phyloP scores from a whole-genome alignment of 257 asterid species.

The Nicotiana otophora region DNA sequence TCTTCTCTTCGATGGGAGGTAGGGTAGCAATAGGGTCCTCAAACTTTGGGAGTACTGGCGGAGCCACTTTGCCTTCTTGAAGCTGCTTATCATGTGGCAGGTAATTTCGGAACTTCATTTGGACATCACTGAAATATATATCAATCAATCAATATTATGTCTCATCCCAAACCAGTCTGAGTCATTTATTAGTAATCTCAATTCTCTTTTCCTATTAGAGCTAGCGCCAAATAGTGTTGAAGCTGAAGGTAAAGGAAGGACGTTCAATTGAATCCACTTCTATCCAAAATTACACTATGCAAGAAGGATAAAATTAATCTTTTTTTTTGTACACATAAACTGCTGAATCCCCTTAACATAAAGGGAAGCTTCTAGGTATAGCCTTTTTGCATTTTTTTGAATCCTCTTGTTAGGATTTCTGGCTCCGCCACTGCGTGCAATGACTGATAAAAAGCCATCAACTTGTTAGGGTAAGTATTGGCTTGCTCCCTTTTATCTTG shows the following conservation, averaged over 20 bases:
- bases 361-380: too few species aligned
- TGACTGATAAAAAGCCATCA: background rate
- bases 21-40: slow-evolving; percentile 70
- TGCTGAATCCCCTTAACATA: too few species aligned
- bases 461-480: background rate
- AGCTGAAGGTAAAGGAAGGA: too few species aligned
- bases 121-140: slow-evolving; percentile 43
- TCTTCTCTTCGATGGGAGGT: slow-evolving; percentile 63
- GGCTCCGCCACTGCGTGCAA: background rate
- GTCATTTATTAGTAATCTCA: background rate
- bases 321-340: too few species aligned
- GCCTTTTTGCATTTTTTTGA: too few species aligned
- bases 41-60: slow-evolving; percentile 80
- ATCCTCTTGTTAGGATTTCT: too few species aligned
- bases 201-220: background rate
- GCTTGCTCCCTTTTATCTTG: background rate
- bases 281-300: too few species aligned
- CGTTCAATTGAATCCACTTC: too few species aligned
- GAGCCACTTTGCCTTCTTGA: slow-evolving; percentile 88
- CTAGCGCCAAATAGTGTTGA: too few species aligned
- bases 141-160: background rate
- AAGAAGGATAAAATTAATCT: too few species aligned
- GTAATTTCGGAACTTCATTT: slow-evolving; percentile 89
- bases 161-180: background rate
- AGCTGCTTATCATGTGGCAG: slow-evolving; percentile 95